A percentile compares a stretch with the other conserved stretches of the same genome.
phyloP scores from a whole-genome alignment of 192 early-diverging fungal species.

The Umbelopsis sp. region DNA sequence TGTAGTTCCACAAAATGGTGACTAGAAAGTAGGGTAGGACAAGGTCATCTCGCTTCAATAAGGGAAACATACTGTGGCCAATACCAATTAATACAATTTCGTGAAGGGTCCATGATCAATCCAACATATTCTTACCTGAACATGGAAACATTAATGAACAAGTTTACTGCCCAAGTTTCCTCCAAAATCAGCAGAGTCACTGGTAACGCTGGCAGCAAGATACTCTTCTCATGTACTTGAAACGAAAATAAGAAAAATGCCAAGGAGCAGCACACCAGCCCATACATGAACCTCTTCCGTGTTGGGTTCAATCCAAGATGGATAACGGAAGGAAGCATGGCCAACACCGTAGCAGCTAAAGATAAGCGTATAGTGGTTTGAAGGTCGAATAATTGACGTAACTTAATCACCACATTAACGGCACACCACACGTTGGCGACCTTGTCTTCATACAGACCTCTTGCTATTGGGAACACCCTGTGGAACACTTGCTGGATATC shows the following conservation, averaged over 20 bases:
- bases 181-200: constrained; percentile 73
- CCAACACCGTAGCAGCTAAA: constrained; percentile 63
- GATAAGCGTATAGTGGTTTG: constrained; percentile 69
- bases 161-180: constrained; percentile 59
- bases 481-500: constrained; percentile 75
- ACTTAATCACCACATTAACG: constrained; percentile 79
- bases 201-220: constrained; percentile 82
- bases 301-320: constrained; percentile 65
- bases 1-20: constrained; percentile 74
- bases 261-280: constrained; percentile 74
- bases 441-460: constrained; percentile 98
- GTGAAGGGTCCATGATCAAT: not conserved
- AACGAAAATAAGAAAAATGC: constrained; percentile 97
- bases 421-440: constrained; percentile 99
- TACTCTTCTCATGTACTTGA: constrained; percentile 98
- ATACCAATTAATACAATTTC: not conserved
- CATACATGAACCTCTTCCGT: constrained; percentile 62
- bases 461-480: constrained; percentile 89
- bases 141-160: constrained; percentile 81
- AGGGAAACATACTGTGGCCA: constrained; percentile 77
- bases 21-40: constrained; percentile 71
- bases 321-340: constrained; percentile 72
- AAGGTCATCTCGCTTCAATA: constrained; percentile 77
- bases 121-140: constrained; percentile 55
- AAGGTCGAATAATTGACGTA: constrained; percentile 67